These are phyloP conservation scores for Penicillium nucicola DNA, from an alignment of 495 filamentous ascomycete genomes.

Conservation along the genomic window DNA sequence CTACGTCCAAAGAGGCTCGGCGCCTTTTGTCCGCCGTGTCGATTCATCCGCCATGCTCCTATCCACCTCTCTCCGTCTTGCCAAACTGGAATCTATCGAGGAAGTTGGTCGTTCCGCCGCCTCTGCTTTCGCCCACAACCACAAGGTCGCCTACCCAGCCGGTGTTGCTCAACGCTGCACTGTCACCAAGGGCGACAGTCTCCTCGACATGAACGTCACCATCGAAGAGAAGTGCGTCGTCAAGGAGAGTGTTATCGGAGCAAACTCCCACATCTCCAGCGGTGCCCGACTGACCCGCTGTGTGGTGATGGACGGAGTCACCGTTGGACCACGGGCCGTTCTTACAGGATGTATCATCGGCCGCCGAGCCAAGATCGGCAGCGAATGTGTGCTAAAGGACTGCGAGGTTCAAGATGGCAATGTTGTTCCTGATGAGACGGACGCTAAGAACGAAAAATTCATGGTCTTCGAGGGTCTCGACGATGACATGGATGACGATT, in stretches of 20 bases:
- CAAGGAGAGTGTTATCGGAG: slow-evolving; percentile 83
- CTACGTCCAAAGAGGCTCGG: slow-evolving; percentile 60
- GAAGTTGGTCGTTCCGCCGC: slow-evolving; percentile 53
- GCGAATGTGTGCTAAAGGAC: slow-evolving; percentile 71
- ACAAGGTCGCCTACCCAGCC: slow-evolving; percentile 77
- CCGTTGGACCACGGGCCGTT: slow-evolving; percentile 71
- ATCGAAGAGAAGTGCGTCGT: slow-evolving; percentile 80
- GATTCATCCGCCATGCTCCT: slow-evolving; percentile 82
- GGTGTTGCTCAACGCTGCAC: slow-evolving; percentile 72
- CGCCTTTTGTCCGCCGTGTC: slow-evolving; percentile 75
- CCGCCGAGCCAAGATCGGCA: slow-evolving; percentile 68
- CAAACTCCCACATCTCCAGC: slow-evolving; percentile 76
- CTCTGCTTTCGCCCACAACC: slow-evolving; percentile 68
- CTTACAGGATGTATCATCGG: slow-evolving; percentile 83
- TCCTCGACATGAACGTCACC: slow-evolving; percentile 82
- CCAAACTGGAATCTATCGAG: slow-evolving; percentile 69
- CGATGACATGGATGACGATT: slow-evolving; percentile 37
- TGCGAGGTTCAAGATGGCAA: slow-evolving; percentile 88
- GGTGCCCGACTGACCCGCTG: slow-evolving; percentile 79
- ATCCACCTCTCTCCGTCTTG: slow-evolving; percentile 77
- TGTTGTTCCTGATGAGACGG: slow-evolving; percentile 75
- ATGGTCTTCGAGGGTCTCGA: slow-evolving; percentile 75
- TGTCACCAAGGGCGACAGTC: slow-evolving; percentile 69
- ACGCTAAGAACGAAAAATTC: slow-evolving; percentile 81
- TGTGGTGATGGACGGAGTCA: slow-evolving; percentile 85